Evolutionary conservation across 2,329 filamentous ascomycete species (phyloP).

Genomic region (Colletotrichum sp.): DNA sequence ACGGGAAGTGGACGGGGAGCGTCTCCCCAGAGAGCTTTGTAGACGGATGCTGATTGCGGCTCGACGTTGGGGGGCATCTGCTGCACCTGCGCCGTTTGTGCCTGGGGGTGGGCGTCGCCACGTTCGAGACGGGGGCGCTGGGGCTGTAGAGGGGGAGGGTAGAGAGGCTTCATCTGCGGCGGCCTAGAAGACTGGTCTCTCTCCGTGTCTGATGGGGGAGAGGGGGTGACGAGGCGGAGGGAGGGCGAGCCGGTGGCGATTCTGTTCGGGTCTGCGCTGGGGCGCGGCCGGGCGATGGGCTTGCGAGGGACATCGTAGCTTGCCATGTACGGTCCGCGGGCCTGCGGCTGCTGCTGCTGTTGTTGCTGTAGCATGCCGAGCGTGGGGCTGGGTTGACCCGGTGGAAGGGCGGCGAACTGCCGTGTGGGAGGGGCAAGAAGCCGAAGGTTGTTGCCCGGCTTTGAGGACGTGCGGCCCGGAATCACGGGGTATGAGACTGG

Average conservation of each 20-base stretch:
- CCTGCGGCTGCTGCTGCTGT: conserved; percentile 13
- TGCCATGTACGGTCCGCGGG: conserved; percentile 19
- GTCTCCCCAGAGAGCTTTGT: conserved; percentile 15
- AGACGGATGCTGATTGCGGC: conserved; percentile 7
- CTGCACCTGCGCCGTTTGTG: conserved; percentile 2
- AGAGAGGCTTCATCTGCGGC: conserved; percentile 17
- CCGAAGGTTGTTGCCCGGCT: conserved; percentile 26
- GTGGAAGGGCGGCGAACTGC: conserved; percentile 36
- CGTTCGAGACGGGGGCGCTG: conserved; percentile 8
- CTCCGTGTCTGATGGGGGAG: conserved; percentile 24
- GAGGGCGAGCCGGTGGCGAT: conserved; percentile 32
- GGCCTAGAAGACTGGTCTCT: background rate
- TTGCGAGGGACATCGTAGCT: conserved; percentile 19
- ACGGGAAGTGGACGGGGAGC: conserved; percentile 11
- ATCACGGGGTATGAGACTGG: conserved; percentile 38
- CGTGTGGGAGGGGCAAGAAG: conserved; percentile 37
- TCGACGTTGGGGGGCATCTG: conserved; percentile 1
- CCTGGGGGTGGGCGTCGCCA: conserved; percentile 4
- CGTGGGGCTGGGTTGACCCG: conserved; percentile 48
- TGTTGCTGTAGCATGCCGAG: conserved; percentile 35
- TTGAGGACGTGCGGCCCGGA: conserved; percentile 22
- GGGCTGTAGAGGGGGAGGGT: conserved; percentile 12
- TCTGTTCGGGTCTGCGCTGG: background rate
- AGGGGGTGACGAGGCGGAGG: conserved; percentile 41
- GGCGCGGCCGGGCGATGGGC: conserved; percentile 2